Evolutionary conservation across 257 asterid genomes (phyloP), one percentile per base, ranked within the genome.

Genomic region (Petunia axillaris): DNA sequence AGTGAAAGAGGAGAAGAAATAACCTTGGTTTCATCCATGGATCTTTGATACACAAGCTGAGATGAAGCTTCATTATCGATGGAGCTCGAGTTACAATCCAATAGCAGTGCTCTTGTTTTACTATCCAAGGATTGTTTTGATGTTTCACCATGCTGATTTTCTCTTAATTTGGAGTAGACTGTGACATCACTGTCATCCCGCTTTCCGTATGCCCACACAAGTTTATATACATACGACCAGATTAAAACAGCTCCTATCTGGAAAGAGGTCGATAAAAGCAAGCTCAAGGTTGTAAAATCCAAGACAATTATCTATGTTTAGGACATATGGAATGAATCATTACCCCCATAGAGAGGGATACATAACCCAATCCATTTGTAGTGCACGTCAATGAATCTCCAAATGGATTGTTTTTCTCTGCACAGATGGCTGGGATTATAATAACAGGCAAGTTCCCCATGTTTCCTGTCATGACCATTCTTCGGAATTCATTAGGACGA

Each of bases 321-420:
- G 1, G 57, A 40, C 9, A 2, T 50, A 25, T 8, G 3, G 38
- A 5, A 62, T 55, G 74, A 40, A 64, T 15, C 58, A 53, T 79
- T 85, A 87, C 88, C 77, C 87, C 83, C 87, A 83, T 85, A 16
- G 90, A 87, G 75, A 87, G 85, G 13, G 90, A 83, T 1, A 82
- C 90, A 65, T 87, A 87, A 77, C 87, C 77, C 88, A 85, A 79
- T 65, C 90, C 90, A 59, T 83, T 82, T 41, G 7, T 83, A 1
- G 79, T 46, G 73, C 90, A 87, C 55, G 83, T 63, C 2, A 62
- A 54, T 74, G 90, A 63, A 76, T 85, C 90, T 76, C 87, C 90
- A 77, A 87, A 87, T 16, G 90, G 90, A 81, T 82, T 85, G 14
- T 85, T 83, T 77, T 80, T 79, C 77, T 87, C 90, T 1, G 82